Percentiles rank a stretch among this genome's conserved stretches.
phyloP scores from a whole-genome alignment of 257 asterid species.

The Lycium barbarum region DNA sequence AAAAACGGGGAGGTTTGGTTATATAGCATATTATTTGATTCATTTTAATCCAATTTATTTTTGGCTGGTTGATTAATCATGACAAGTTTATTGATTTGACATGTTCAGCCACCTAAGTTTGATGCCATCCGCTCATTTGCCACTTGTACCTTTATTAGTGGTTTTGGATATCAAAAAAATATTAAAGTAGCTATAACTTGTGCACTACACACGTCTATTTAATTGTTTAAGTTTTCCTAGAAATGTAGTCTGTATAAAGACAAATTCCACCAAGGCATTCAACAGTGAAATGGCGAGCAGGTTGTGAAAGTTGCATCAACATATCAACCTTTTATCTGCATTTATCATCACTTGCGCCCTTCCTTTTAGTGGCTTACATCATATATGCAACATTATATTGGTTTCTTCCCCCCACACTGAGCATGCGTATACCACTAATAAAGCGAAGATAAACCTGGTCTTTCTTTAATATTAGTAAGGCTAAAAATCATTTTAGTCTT shows the following conservation, averaged over 20 bases:
- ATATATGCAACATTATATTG: slow-evolving; percentile 42
- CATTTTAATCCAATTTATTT: no score
- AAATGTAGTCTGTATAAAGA: not conserved
- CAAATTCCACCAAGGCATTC: slow-evolving; percentile 11
- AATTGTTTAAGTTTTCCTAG: not conserved
- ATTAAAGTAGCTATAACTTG: not conserved
- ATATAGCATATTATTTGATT: no score
- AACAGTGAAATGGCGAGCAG: slow-evolving; percentile 48
- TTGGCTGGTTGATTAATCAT: no score
- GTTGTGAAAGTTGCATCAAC: slow-evolving; percentile 68
- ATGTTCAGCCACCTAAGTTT: not conserved
- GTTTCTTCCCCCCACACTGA: slow-evolving; percentile 41
- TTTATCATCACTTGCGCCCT: slow-evolving; percentile 21
- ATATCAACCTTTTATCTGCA: slow-evolving; percentile 69
- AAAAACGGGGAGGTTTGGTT: no score
- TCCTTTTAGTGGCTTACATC: slow-evolving; percentile 56
- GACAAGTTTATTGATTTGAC: not conserved
- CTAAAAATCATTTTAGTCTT: no score
- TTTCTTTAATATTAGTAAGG: not conserved
- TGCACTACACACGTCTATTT: slow-evolving; percentile 16
- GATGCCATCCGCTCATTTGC: not conserved
- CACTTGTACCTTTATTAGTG: slow-evolving; percentile 3
- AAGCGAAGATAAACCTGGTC: not conserved
- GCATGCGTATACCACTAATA: slow-evolving; percentile 36
- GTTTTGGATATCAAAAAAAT: not conserved